Evolutionary conservation across 2,329 filamentous ascomycete species (phyloP).

Genomic region (Penicillium sp.): DNA sequence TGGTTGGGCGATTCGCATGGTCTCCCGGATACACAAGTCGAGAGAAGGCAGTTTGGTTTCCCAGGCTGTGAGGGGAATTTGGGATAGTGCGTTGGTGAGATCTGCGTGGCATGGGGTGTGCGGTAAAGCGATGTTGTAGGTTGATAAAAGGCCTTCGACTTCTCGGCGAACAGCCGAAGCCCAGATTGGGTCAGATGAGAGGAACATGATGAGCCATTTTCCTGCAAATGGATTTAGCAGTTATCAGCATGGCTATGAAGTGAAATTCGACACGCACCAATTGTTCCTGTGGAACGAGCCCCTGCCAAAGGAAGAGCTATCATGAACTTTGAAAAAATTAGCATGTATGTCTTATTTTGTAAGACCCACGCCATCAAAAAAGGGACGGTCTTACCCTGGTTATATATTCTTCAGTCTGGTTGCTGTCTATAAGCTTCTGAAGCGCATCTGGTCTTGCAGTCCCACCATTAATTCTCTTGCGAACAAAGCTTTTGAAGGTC

Average conservation of each 20-base stretch:
- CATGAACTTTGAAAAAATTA: not conserved
- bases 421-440: conserved; percentile 10
- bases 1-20: conserved; percentile 8
- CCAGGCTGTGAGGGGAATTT: conserved; percentile 6
- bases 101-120: not conserved
- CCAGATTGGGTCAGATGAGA: conserved; percentile 6
- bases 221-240: not conserved
- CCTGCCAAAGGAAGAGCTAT: not conserved
- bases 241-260: not conserved
- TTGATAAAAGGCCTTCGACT: not conserved
- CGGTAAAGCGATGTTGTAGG: not conserved
- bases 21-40: conserved; percentile 11
- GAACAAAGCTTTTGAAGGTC: not conserved
- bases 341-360: too few relatives aligned
- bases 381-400: not conserved
- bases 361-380: not conserved
- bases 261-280: not conserved
- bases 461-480: not conserved
- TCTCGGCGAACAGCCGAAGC: not conserved
- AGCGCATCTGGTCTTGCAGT: conserved; percentile 1
- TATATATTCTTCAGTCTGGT: conserved; percentile 2
- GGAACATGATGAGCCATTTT: conserved; percentile 10
- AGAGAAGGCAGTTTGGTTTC: conserved; percentile 6
- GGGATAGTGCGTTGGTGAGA: conserved; percentile 1
- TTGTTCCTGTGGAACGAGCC: not conserved